Conservation (phyloP, 2,329 filamentous ascomycete species). For the Nemania sp. region DNA sequence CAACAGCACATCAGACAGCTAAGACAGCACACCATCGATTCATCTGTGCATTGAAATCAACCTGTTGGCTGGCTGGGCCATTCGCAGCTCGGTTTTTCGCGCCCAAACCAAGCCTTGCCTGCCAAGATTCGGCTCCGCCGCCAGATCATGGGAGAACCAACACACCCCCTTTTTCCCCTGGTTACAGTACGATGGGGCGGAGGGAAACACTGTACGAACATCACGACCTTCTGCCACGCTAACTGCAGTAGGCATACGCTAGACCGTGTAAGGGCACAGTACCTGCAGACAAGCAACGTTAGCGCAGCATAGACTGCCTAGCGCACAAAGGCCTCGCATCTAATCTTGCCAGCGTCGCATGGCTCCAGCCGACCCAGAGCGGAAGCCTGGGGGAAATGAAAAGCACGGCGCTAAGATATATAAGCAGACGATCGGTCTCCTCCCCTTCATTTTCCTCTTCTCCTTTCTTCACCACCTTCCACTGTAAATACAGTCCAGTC, state of each 20-base stretch:
- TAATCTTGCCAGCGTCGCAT: conserved; percentile 28
- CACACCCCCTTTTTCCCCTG: no score
- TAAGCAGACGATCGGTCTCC: conserved; percentile 25
- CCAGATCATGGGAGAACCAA: conserved; percentile 8
- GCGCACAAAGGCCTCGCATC: no score
- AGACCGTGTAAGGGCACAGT: no score
- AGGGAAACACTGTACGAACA: not conserved
- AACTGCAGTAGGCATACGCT: no score
- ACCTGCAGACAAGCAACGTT: not conserved
- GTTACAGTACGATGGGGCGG: not conserved
- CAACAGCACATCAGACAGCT: conserved; percentile 14
- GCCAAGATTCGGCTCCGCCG: conserved; percentile 22
- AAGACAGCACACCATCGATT: conserved; percentile 18
- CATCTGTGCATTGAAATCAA: no score
- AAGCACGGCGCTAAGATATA: conserved; percentile 27
- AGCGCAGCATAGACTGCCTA: no score
- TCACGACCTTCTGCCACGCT: not conserved
- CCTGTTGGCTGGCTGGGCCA: conserved; percentile 4
- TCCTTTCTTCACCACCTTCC: conserved; percentile 16
- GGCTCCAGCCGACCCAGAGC: conserved; percentile 10
- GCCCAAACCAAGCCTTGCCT: conserved; percentile 12
- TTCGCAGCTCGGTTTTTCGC: conserved; percentile 15
- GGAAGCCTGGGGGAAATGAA: conserved; percentile 21
- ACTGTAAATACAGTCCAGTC: conserved; percentile 31
- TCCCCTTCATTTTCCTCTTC: not conserved